Evolutionary conservation across 352 stramenopile genomes (phyloP).

Genomic region (Peronosclerospora sorghi): DNA sequence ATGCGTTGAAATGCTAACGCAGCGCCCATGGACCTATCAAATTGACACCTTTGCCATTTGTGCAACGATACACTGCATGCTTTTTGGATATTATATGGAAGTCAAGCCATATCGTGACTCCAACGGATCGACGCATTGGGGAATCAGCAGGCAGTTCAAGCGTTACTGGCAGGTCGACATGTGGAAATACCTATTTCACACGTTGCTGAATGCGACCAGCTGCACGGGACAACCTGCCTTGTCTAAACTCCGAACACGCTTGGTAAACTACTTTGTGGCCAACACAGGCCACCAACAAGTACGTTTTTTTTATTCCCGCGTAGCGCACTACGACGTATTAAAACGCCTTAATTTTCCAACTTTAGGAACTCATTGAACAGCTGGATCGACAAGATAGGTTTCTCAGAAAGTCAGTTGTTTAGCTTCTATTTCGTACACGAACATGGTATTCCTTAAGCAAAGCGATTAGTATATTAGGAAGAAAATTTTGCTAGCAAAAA

Average conservation of each 20-base stretch:
- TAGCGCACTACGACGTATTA: not conserved
- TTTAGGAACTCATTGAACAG: conserved; percentile 44
- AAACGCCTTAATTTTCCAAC: conserved; percentile 3
- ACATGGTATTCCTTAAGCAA: too few species aligned
- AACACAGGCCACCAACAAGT: conserved; percentile 39
- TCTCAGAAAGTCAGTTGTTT: conserved; percentile 29
- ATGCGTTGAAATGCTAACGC: conserved; percentile 74
- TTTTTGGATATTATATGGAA: conserved; percentile 83
- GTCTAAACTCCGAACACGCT: conserved; percentile 19
- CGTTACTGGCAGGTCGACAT: conserved; percentile 71
- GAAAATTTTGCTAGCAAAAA: conserved; percentile 6
- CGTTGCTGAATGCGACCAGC: conserved; percentile 57
- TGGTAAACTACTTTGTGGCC: conserved; percentile 46
- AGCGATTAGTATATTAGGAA: too few species aligned
- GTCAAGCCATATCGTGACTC: conserved; percentile 22
- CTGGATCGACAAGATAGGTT: conserved; percentile 45
- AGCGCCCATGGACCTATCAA: conserved; percentile 64
- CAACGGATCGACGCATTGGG: conserved; percentile 25
- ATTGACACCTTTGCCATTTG: conserved; percentile 81
- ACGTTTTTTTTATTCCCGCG: not conserved
- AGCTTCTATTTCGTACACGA: not conserved
- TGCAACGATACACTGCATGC: conserved; percentile 65
- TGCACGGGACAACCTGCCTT: conserved; percentile 62
- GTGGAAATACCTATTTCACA: conserved; percentile 62
- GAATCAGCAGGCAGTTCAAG: conserved; percentile 49